phyloP scores from a whole-genome alignment of 495 filamentous ascomycete genomes.

The Trichoderma reesei region DNA sequence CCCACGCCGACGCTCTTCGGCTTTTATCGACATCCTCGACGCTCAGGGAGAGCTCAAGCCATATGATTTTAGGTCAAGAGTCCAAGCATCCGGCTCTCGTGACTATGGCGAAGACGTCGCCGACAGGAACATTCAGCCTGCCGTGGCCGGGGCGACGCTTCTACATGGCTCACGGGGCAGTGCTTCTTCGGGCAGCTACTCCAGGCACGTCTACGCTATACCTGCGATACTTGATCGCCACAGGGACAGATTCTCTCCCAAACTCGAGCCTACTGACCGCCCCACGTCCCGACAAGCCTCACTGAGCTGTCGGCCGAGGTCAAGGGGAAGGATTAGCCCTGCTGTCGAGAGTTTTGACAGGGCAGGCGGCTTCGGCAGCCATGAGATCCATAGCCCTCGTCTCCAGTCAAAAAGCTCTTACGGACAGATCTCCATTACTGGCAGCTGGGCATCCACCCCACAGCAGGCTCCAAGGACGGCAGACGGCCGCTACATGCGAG shows the following conservation, averaged over 20 bases:
- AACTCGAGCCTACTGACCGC: neutral
- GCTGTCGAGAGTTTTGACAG: neutral
- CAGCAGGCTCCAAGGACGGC: neutral
- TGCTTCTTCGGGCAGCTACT: neutral
- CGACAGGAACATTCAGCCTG: slow-evolving; percentile 33
- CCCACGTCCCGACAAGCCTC: neutral
- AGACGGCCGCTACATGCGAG: neutral
- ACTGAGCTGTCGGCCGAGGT: neutral
- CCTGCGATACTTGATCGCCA: neutral
- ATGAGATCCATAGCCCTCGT: neutral
- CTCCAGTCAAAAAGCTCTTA: neutral
- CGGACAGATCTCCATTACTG: neutral
- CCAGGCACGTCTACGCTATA: neutral
- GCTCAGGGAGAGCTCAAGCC: slow-evolving; percentile 40
- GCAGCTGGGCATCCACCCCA: neutral
- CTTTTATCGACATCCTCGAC: slow-evolving; percentile 41
- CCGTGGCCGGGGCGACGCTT: neutral
- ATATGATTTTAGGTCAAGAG: slow-evolving; percentile 32
- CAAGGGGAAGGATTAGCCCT: neutral
- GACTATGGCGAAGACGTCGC: slow-evolving; percentile 49
- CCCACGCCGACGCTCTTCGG: neutral
- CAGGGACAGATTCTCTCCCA: neutral
- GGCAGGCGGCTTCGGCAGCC: neutral
- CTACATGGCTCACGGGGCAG: neutral
- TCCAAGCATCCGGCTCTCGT: slow-evolving; percentile 34